phyloP scores from a whole-genome alignment of 148 eudicot genomes.

The Suaeda aralocaspica region DNA sequence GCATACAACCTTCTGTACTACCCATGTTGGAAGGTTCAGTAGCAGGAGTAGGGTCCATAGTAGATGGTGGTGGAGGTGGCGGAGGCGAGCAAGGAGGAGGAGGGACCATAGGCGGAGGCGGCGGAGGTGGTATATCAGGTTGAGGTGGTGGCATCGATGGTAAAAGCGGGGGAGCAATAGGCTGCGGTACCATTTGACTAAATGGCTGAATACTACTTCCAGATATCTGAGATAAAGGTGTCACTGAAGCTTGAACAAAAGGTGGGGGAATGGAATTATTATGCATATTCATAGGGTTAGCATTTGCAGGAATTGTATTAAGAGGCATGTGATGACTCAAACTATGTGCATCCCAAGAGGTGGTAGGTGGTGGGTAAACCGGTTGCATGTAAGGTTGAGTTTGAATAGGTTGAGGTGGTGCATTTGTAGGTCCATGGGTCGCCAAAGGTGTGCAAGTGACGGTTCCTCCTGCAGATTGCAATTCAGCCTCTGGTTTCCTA shows the following conservation, averaged over 20 bases:
- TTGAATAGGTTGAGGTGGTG: constrained; percentile 56
- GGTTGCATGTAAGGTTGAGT: constrained; percentile 45
- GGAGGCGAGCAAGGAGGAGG: constrained; percentile 61
- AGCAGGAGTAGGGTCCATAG: constrained; percentile 36
- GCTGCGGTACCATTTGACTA: constrained; percentile 47
- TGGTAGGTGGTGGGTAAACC: constrained; percentile 54
- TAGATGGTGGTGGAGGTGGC: constrained; percentile 56
- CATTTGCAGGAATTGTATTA: constrained; percentile 35
- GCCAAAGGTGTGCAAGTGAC: constrained; percentile 36
- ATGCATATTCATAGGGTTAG: constrained; percentile 42
- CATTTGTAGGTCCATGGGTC: constrained; percentile 41
- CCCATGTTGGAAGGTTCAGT: constrained; percentile 33
- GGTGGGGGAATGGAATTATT: constrained; percentile 47
- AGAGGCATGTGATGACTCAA: constrained; percentile 44
- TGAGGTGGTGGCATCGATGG: constrained; percentile 46
- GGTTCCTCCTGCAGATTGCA: constrained; percentile 37
- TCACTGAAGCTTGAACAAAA: constrained; percentile 67
- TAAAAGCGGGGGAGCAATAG: constrained; percentile 47
- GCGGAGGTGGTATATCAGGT: constrained; percentile 51
- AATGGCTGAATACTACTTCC: constrained; percentile 52
- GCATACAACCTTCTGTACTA: constrained; percentile 25
- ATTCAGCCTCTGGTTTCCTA: constrained; percentile 45
- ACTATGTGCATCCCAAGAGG: constrained; percentile 67
- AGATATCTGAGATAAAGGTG: constrained; percentile 62
- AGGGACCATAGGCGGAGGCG: constrained; percentile 53